Conservation (phyloP, 176 grass and related monocot species). For the Tillandsia fasciculata region DNA sequence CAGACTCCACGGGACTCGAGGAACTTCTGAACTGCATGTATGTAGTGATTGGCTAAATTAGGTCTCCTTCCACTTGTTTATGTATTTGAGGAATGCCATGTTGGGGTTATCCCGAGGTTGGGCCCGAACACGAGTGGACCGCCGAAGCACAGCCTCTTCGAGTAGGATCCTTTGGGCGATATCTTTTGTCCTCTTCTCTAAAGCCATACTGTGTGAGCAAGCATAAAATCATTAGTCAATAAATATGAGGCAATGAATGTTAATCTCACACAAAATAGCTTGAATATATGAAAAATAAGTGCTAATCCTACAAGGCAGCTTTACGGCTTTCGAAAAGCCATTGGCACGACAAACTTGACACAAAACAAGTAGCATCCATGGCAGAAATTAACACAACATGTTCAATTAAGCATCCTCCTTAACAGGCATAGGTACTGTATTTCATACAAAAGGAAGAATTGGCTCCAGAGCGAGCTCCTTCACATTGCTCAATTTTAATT, state of each 20-base stretch:
- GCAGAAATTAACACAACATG: too few species aligned
- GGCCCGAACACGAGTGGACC: conserved; percentile 62
- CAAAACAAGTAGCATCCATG: too few species aligned
- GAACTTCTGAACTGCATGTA: background rate
- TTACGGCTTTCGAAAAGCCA: too few species aligned
- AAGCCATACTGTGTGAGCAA: conserved; percentile 36
- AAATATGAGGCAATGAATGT: background rate
- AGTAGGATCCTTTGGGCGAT: conserved; percentile 36
- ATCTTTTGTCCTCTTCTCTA: conserved; percentile 67
- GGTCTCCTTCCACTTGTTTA: conserved; percentile 58
- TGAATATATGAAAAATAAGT: too few species aligned
- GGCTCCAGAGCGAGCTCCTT: too few species aligned
- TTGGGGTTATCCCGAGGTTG: conserved; percentile 61
- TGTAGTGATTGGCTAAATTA: conserved; percentile 16
- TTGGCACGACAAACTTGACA: too few species aligned
- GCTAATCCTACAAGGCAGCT: too few species aligned
- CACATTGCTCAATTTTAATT: too few species aligned
- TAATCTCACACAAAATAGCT: conserved; percentile 3
- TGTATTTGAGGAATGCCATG: conserved; percentile 63
- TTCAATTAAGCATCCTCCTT: too few species aligned
- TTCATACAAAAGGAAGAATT: too few species aligned
- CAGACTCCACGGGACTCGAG: background rate
- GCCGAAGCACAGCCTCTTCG: conserved; percentile 47
- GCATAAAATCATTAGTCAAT: conserved; percentile 5
- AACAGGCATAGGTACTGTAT: too few species aligned